phyloP scores from a whole-genome alignment of 345 rosid species.

The Citrus mangshanensis region DNA sequence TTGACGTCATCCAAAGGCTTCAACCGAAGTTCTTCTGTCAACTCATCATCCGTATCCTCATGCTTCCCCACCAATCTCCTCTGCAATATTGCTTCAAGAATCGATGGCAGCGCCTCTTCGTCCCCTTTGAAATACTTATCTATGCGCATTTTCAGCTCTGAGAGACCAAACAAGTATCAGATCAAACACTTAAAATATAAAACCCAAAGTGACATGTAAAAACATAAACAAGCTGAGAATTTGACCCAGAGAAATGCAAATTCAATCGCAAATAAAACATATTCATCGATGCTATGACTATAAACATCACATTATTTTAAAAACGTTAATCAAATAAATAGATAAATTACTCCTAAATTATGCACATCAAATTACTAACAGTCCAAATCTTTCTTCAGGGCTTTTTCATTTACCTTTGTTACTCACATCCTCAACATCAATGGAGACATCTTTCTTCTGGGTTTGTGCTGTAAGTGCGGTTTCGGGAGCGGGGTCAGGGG shows the following conservation, averaged over 20 bases:
- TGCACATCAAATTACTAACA: neutral
- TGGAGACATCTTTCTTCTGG: conserved; percentile 19
- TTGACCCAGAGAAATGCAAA: neutral
- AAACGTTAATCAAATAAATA: neutral
- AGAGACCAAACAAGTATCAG: conserved; percentile 15
- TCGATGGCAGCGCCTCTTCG: conserved; percentile 65
- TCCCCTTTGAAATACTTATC: conserved; percentile 75
- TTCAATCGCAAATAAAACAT: neutral
- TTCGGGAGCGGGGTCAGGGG: conserved; percentile 19
- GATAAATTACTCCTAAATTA: neutral
- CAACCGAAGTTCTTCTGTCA: conserved; percentile 43
- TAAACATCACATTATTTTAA: neutral
- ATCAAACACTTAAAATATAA: neutral
- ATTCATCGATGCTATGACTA: neutral
- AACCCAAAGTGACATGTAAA: neutral
- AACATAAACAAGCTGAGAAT: neutral
- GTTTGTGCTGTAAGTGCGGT: conserved; percentile 3
- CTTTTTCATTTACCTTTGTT: conserved; percentile 32
- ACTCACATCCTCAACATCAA: conserved; percentile 30
- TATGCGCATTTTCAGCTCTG: conserved; percentile 63
- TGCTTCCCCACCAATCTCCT: conserved; percentile 59
- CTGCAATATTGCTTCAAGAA: conserved; percentile 61
- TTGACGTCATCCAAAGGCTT: conserved; percentile 51
- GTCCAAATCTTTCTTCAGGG: neutral
- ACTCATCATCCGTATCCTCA: conserved; percentile 70